phyloP scores from a whole-genome alignment of 2,329 filamentous ascomycete species.

The Neonectria punicea region DNA sequence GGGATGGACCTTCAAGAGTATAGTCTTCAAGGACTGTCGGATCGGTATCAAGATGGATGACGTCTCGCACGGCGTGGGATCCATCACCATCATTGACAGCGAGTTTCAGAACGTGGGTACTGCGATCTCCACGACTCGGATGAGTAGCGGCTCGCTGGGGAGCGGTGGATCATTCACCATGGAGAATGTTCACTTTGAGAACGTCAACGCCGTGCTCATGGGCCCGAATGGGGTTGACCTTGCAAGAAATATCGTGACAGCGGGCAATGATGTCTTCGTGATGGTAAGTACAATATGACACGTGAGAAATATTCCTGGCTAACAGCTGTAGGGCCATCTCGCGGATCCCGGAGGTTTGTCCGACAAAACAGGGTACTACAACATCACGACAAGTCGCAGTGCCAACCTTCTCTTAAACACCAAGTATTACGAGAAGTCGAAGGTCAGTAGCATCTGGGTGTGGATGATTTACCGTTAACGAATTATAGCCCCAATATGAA shows the following conservation, averaged over 20 bases:
- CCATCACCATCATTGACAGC: conserved; percentile 80
- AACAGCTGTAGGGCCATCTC: conserved; percentile 40
- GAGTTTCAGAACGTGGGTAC: conserved; percentile 72
- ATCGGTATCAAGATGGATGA: conserved; percentile 74
- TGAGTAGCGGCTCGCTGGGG: conserved; percentile 43
- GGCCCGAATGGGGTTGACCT: conserved; percentile 34
- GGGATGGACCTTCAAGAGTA: conserved; percentile 78
- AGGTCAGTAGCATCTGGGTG: conserved; percentile 45
- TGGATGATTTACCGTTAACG: background rate
- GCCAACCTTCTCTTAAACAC: conserved; percentile 60
- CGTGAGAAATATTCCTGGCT: background rate
- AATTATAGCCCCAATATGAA: conserved; percentile 72
- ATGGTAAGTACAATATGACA: conserved; percentile 33
- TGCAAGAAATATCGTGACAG: conserved; percentile 20
- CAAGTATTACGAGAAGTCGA: conserved; percentile 77
- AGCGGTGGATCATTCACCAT: conserved; percentile 57
- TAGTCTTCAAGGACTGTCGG: conserved; percentile 70
- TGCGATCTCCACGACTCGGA: conserved; percentile 72
- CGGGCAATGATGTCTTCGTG: conserved; percentile 34
- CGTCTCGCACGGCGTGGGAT: conserved; percentile 70
- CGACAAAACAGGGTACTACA: conserved; percentile 38
- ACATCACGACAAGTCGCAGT: conserved; percentile 29
- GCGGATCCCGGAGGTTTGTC: conserved; percentile 35
- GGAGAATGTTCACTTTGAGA: conserved; percentile 58
- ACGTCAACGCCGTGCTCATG: conserved; percentile 46